Evolutionary conservation across 2,329 filamentous ascomycete species (phyloP), one percentile per base, ranked within the genome.

Genomic region (Ustulina deusta): DNA sequence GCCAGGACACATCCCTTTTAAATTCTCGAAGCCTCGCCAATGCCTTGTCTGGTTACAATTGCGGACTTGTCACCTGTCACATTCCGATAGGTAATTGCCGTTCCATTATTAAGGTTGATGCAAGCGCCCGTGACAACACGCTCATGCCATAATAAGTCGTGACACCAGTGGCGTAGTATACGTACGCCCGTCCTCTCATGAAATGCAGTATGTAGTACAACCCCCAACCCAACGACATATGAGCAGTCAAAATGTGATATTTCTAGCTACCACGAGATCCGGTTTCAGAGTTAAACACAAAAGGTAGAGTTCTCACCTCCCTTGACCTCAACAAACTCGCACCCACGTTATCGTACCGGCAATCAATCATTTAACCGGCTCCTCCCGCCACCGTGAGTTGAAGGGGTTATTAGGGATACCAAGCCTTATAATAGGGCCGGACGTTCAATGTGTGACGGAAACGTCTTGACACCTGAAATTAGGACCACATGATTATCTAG

Each of bases 51-150:
- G 20, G 27, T 20, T 44, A n/a, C 54, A 34, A 34, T 51, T 20
- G 40, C 22, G 6, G 25, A 56, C 48, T 40, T 44, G 15, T 40
- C 38, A 44, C 63, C 61, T 25, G 49, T 60, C 55, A 38, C 44
- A 64, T 49, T 38, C 34, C n/a, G 29, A 22, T 40, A n/a, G 56
- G 36, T 52, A 57, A 54, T 54, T 48, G 22, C 36, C 55, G 15
- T 49, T 32, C 61, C 44, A 38, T 67, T 49, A 25, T 42, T 55
- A 56, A 55, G 55, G 52, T 55, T 62, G 34, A 63, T 42, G 68
- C 68, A 57, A 59, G 64, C n/a, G 22, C 29, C 68, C 61, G 61
- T 68, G 57, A 62, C 58, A 67, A 67, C 56, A 44, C 58, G 57
- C 42, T 42, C 40, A 51, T 61, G 49, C 55, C 49, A 54, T 40